Evolutionary conservation across 805 yeast genomes (phyloP), one percentile per base, ranked within the genome.

Genomic region (Teunomyces cretensis): DNA sequence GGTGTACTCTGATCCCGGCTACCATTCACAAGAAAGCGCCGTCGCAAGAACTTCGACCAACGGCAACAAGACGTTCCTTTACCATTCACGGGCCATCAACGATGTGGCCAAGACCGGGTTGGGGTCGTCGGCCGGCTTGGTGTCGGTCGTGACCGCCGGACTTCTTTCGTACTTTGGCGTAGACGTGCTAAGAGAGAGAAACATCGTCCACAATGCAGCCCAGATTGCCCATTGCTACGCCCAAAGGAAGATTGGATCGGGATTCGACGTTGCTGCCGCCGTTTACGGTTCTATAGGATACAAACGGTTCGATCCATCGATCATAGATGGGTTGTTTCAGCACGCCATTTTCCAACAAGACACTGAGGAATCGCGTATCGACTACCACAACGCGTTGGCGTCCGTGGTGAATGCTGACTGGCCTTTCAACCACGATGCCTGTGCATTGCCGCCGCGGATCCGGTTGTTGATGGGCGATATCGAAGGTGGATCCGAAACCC

Each of bases 201-300:
- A 64, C 4, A 48, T 62, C n/a, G 72, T 92, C 30, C 98, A 94
- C 62, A 92, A 89, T 56, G 65, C 89, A 22, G 80, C 97, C 0
- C 99, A 94, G 62, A 72, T 88, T 7, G 85, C 96, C 0, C 99
- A 94, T 63, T 91, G 97, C 62, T 76, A 80, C 46, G 98, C 99
- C 2, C 99, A 94, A 63, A 88, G 88, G 27, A 94, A 94, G 64
- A 83, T 94, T 19, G 99, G 99, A 0, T 89, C 97, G 2, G 99
- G 99, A 0, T 94, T 94, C 64, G 99, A 94, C 61, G 96, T 94
- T 33, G 98, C 96, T 0, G 84, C 97, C 19, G 99, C 99, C 0
- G 84, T 88, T 0, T 92, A 76, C 64, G 99, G 99, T 1, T 86
- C 96, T 0, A 85, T 91, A 38, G 75, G 83, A 5, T 94, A 94